Evolutionary conservation across 73 alveolate genomes (phyloP), one percentile per base, ranked within the genome.

Genomic region (Paramecium tetraurelia): DNA sequence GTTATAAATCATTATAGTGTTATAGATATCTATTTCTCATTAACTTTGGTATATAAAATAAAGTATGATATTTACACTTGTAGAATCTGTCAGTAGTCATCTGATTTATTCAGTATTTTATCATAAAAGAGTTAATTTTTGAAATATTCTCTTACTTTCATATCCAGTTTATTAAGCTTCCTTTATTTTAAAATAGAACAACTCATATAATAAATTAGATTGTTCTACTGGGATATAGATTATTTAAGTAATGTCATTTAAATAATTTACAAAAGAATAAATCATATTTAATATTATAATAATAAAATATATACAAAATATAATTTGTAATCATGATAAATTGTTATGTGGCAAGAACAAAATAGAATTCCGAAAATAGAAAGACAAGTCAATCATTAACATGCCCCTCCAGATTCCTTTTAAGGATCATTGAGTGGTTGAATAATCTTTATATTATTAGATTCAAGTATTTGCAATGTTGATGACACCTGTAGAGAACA

Each of bases 351-450:
- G 24, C 84, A 27, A 63, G 84, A 63, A 63, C 84, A 63, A 63
- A 63, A 33, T 33, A 63, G 84, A 63, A 63, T 63, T 63, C 84
- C 84, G n/a, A 63, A 63, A 63, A 63, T 63, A 63, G 84, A 63
- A 2, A 63, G 84, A 63, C 12, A 63, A 63, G 21, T 63, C 31
- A 63, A 63, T 33, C 84, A 63, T 63, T 63, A 63, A 8, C 84
- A 63, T 63, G 90, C 90, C 0, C 90, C 90, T 80, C 90, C 90
- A 2, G 90, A 80, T 43, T 80, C 90, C n/a, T 48, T 80, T 43
- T 43, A 21, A 9, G 90, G 57, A 80, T 80, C 90, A n/a, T 31
- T 80, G 2, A 46, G 57, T 43, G 90, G 86, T 72, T 68, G 18
- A 72, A 29, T 35, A 4, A 38, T 72, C 3, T 12, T 27, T 38